phyloP scores from a whole-genome alignment of 495 filamentous ascomycete species.

The Glarea lozoyensis region DNA sequence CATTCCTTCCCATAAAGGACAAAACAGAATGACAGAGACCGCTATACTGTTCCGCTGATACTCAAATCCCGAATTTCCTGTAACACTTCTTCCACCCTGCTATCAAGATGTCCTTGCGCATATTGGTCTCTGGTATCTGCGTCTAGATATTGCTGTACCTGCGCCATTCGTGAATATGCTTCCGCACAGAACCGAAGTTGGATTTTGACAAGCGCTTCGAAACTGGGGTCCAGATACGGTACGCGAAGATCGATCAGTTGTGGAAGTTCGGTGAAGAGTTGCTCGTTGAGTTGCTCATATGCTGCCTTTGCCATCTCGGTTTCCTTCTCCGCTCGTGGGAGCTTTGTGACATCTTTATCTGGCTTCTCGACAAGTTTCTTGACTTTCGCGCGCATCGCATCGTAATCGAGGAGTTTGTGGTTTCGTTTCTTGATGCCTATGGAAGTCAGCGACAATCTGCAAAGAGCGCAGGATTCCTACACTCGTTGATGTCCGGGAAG shows the following conservation, averaged over 20 bases:
- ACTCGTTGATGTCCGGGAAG: conserved; percentile 98
- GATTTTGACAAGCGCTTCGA: conserved; percentile 97
- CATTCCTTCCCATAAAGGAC: no score
- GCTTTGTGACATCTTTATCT: conserved; percentile 93
- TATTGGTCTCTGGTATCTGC: conserved; percentile 96
- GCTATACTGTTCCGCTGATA: conserved; percentile 59
- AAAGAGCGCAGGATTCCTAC: conserved; percentile 35
- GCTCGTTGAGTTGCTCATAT: conserved; percentile 94
- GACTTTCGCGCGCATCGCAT: conserved; percentile 87
- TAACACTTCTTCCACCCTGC: conserved; percentile 86
- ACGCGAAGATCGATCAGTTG: conserved; percentile 96
- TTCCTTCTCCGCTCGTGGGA: conserved; percentile 90
- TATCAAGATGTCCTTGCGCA: conserved; percentile 86
- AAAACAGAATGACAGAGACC: no score
- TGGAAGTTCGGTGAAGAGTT: conserved; percentile 86
- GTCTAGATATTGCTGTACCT: conserved; percentile 98
- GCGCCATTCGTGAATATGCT: conserved; percentile 93
- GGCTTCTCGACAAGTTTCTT: conserved; percentile 97
- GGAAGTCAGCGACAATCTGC: conserved; percentile 1
- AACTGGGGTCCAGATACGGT: conserved; percentile 91
- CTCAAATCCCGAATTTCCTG: conserved; percentile 96
- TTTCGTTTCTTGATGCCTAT: conserved; percentile 93
- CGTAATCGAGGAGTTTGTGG: conserved; percentile 96
- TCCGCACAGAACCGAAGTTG: conserved; percentile 96
- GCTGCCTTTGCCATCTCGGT: conserved; percentile 84